These are phyloP conservation scores for Amylocarpus encephaloides DNA, from an alignment of 2,329 filamentous ascomycete species.

Conservation along the genomic window DNA sequence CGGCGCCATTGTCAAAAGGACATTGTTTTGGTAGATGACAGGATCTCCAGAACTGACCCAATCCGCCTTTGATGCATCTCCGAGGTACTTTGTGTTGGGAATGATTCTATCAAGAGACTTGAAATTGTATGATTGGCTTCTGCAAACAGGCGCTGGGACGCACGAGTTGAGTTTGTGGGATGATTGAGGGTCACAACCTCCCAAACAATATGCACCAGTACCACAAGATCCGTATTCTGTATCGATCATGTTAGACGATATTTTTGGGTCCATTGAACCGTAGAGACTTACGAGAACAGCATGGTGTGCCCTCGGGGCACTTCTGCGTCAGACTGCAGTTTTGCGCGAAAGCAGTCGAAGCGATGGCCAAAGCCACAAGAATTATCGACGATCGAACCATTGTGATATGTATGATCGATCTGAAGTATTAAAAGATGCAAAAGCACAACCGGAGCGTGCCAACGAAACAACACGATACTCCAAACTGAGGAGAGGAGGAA, in stretches of 20 bases:
- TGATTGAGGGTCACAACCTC: conserved; percentile 84
- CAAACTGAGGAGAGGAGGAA: conserved; percentile 7
- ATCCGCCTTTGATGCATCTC: conserved; percentile 70
- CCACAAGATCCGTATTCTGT: conserved; percentile 89
- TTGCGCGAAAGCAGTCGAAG: conserved; percentile 20
- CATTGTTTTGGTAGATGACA: conserved; percentile 57
- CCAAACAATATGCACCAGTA: conserved; percentile 89
- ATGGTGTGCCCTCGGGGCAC: conserved; percentile 68
- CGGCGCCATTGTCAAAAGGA: conserved; percentile 84
- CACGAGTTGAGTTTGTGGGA: conserved; percentile 82
- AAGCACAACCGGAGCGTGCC: conserved; percentile 8
- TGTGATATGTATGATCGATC: conserved; percentile 18
- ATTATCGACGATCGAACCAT: conserved; percentile 29
- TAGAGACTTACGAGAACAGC: conserved; percentile 66
- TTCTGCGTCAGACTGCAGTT: conserved; percentile 45
- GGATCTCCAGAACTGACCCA: conserved; percentile 85
- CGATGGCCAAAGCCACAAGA: conserved; percentile 21
- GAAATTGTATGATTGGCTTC: conserved; percentile 68
- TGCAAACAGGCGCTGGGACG: conserved; percentile 75
- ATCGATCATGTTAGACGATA: conserved; percentile 8
- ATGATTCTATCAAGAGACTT: conserved; percentile 62
- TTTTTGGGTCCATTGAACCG: conserved; percentile 7
- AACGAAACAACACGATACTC: conserved; percentile 6
- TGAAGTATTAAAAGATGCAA: conserved; percentile 1
- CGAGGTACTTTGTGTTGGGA: conserved; percentile 76